Percentiles rank a stretch among this genome's conserved stretches.
These are phyloP conservation scores for Sporothrix curviconia DNA, from an alignment of 2,329 filamentous ascomycete genomes.

Conservation along the genomic window DNA sequence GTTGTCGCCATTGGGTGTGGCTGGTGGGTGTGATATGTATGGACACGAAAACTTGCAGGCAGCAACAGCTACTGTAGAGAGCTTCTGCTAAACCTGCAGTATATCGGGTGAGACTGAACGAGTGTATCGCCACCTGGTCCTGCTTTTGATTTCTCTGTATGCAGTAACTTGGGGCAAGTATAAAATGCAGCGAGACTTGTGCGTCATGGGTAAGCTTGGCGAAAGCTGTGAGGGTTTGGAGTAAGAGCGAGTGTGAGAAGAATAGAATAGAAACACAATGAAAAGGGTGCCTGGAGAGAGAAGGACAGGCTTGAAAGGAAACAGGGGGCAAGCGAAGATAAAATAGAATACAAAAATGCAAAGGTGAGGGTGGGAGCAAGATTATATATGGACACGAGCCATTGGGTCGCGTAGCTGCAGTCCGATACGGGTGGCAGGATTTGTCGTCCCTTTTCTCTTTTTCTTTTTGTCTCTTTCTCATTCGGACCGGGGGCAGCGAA, in stretches of 20 bases:
- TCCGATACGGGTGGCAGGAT: not conserved
- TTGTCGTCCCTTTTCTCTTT: not conserved
- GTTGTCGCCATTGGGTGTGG: constrained; percentile 15
- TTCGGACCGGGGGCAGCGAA: no score
- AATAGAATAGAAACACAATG: not conserved
- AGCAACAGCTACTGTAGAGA: no score
- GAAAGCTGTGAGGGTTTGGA: not conserved
- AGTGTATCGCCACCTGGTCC: not conserved
- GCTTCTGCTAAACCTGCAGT: not conserved
- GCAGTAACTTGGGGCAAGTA: no score
- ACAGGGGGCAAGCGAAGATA: no score
- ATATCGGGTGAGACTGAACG: not conserved
- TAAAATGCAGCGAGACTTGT: no score
- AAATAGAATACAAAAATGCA: not conserved
- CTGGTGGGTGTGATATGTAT: no score
- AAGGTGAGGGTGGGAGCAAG: not conserved
- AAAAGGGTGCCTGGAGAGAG: no score
- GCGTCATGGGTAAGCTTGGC: not conserved
- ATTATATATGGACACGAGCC: not conserved
- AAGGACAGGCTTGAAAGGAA: no score
- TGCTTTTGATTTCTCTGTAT: not conserved
- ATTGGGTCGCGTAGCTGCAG: not conserved
- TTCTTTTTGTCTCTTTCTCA: not conserved
- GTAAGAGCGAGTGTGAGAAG: not conserved
- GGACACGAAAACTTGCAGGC: no score